Conservation (phyloP, 331 rosid species). For the Telfairia occidentalis region DNA sequence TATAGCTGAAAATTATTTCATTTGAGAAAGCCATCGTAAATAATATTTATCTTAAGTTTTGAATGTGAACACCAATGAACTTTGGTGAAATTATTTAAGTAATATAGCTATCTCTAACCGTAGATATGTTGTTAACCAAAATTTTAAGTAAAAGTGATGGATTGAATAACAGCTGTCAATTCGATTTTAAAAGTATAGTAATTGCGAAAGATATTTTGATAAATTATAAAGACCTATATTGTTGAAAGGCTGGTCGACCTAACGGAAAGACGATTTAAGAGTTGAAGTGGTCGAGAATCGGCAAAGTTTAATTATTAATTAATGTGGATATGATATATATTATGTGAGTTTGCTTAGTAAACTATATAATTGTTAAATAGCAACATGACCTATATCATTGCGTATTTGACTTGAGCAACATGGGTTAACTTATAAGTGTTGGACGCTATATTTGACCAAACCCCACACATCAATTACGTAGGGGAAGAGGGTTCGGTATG, state of each 20-base stretch:
- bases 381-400: not conserved
- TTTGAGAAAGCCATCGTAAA: too few relatives aligned
- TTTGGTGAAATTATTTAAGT: too few relatives aligned
- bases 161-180: too few relatives aligned
- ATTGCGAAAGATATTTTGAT: too few relatives aligned
- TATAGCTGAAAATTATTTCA: too few relatives aligned
- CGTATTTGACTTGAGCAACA: constrained; percentile 5
- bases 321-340: not conserved
- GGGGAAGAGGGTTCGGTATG: not conserved
- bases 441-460: constrained; percentile 7
- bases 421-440: not conserved
- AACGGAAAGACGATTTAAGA: not conserved
- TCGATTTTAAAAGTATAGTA: too few relatives aligned
- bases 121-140: too few relatives aligned
- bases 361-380: not conserved
- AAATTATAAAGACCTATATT: not conserved
- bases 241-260: too few relatives aligned
- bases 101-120: too few relatives aligned
- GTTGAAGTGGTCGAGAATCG: not conserved
- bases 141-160: not conserved
- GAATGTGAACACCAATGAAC: too few relatives aligned
- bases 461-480: not conserved
- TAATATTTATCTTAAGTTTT: too few relatives aligned
- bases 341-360: not conserved
- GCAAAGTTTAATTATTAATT: not conserved